These are phyloP conservation scores for Brasilioporus rufonigricans DNA, from an alignment of 768 basidiomycete species.

Conservation along the genomic window DNA sequence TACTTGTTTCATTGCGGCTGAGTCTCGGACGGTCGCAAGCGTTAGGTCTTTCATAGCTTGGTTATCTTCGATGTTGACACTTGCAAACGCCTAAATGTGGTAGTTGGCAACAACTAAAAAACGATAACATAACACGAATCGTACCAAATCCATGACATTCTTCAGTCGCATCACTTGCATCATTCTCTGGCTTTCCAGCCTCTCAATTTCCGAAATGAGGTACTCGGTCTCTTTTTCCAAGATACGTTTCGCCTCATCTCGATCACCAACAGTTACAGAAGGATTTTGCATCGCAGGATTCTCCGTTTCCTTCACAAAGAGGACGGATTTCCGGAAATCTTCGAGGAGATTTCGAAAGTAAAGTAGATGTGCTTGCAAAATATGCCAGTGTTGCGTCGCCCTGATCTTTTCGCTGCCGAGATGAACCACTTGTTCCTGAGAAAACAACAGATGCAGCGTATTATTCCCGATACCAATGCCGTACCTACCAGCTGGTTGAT, in stretches of 20 bases:
- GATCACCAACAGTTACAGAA: constrained; percentile 13
- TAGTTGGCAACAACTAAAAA: neutral
- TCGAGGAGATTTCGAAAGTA: constrained; percentile 53
- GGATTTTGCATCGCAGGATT: constrained; percentile 45
- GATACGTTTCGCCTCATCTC: constrained; percentile 27
- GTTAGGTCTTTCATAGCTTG: constrained; percentile 51
- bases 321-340: constrained; percentile 52
- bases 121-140: neutral
- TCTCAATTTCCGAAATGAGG: constrained; percentile 47
- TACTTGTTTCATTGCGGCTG: constrained; percentile 39
- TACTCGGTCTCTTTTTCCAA: constrained; percentile 48
- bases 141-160: constrained; percentile 35
- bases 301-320: constrained; percentile 45
- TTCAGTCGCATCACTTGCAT: constrained; percentile 31
- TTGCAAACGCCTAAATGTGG: constrained; percentile 50
- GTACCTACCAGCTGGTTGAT: constrained; percentile 47
- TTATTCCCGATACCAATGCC: neutral
- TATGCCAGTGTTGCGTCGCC: constrained; percentile 53
- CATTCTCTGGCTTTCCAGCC: constrained; percentile 38
- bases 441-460: neutral
- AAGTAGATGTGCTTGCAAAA: constrained; percentile 55
- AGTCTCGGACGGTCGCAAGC: constrained; percentile 40
- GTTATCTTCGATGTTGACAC: constrained; percentile 57
- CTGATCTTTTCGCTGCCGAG: constrained; percentile 38
- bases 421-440: constrained; percentile 44